These are phyloP conservation scores for Myriangium duriaei DNA, from an alignment of 2,329 filamentous ascomycete species.

Conservation along the genomic window DNA sequence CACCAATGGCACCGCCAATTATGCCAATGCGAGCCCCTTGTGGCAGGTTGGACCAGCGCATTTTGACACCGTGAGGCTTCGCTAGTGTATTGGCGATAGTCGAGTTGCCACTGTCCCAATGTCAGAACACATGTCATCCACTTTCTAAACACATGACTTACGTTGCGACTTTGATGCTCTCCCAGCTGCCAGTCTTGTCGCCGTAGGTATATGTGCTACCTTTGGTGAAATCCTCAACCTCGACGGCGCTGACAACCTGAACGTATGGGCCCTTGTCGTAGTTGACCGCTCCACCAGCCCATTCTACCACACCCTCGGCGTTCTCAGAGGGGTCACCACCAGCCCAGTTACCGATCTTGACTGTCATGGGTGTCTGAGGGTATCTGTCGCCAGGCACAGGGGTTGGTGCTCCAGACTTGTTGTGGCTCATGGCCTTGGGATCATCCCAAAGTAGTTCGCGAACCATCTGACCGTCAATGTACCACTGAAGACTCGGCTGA, in stretches of 20 bases:
- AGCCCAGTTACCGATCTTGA: constrained; percentile 67
- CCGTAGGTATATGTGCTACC: constrained; percentile 28
- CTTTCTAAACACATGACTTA: no score
- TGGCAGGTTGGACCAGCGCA: constrained; percentile 32
- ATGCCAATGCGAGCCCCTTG: constrained; percentile 38
- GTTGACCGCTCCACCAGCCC: constrained; percentile 26
- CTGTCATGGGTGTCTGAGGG: constrained; percentile 63
- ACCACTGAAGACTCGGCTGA: constrained; percentile 51
- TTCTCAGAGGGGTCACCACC: constrained; percentile 66
- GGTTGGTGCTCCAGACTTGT: constrained; percentile 38
- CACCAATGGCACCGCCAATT: constrained; percentile 31
- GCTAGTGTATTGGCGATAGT: constrained; percentile 23
- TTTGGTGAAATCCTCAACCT: constrained; percentile 23
- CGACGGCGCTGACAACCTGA: constrained; percentile 24
- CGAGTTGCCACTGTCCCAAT: constrained; percentile 24
- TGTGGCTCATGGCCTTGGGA: constrained; percentile 27
- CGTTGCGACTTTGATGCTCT: constrained; percentile 36
- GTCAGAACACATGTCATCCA: no score
- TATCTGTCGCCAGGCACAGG: constrained; percentile 50
- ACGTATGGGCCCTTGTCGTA: constrained; percentile 24
- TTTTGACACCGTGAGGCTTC: constrained; percentile 23
- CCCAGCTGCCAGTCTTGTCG: constrained; percentile 26
- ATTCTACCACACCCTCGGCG: constrained; percentile 23
- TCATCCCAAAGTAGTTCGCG: constrained; percentile 44
- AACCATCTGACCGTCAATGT: constrained; percentile 53